Percentiles rank a stretch among this genome's conserved stretches.
Evolutionary conservation across 345 rosid species (phyloP).

Genomic region (Streptanthus diversifolius): DNA sequence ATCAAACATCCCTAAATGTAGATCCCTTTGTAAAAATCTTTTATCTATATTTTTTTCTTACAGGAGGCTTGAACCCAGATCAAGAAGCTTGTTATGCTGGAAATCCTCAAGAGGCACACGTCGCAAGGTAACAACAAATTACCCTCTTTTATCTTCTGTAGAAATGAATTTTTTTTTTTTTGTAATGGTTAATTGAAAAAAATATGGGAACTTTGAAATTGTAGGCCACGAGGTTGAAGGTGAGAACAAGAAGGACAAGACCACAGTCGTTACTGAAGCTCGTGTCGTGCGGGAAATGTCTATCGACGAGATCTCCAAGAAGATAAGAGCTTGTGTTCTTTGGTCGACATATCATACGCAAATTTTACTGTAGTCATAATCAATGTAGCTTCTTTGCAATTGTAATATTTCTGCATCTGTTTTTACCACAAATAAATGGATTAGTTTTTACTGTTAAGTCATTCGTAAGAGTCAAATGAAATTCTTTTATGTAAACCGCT

Average conservation of each 20-base stretch:
- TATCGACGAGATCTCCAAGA: slow-evolving; percentile 61
- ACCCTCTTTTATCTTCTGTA: neutral
- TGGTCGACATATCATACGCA: neutral
- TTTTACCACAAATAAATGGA: slow-evolving; percentile 25
- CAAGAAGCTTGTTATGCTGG: slow-evolving; percentile 96
- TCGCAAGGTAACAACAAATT: slow-evolving; percentile 55
- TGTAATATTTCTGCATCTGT: slow-evolving; percentile 11
- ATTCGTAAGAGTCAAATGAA: neutral
- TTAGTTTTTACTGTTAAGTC: neutral
- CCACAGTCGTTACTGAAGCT: slow-evolving; percentile 67
- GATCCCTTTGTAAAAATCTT: neutral
- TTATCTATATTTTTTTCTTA: neutral
- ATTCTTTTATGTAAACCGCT: no score
- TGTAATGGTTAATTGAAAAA: neutral
- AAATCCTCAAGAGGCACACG: slow-evolving; percentile 67
- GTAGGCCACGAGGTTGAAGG: slow-evolving; percentile 71
- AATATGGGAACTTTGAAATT: neutral
- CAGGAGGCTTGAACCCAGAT: slow-evolving; percentile 93
- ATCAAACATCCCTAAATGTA: slow-evolving; percentile 6
- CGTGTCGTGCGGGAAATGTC: slow-evolving; percentile 74
- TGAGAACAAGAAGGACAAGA: slow-evolving; percentile 44
- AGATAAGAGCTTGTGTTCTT: slow-evolving; percentile 12
- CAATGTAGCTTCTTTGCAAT: slow-evolving; percentile 23
- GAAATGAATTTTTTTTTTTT: neutral
- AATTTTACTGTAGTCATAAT: slow-evolving; percentile 26